These are phyloP conservation scores for Aspergillus carlsbadensis DNA, from an alignment of 495 filamentous ascomycete genomes.

Conservation along the genomic window DNA sequence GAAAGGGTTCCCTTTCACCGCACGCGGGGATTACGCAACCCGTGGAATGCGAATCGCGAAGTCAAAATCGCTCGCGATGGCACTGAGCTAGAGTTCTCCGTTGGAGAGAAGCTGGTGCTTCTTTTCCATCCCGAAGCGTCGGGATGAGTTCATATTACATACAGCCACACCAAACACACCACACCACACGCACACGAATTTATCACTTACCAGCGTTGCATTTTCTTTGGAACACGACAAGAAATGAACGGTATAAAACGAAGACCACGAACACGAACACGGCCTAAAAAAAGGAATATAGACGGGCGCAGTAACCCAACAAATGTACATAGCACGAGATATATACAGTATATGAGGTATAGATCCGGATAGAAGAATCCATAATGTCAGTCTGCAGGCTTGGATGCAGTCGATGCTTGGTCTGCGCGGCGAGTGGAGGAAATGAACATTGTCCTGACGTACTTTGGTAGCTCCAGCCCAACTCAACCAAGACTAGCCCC, in stretches of 20 bases:
- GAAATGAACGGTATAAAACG: background rate
- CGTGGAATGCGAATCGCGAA: slow-evolving; percentile 94
- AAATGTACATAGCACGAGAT: slow-evolving; percentile 2
- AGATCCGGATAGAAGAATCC: background rate
- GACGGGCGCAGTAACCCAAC: background rate
- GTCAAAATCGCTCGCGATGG: slow-evolving; percentile 97
- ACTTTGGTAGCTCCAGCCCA: background rate
- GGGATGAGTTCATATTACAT: background rate
- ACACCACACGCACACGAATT: background rate
- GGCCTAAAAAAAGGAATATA: slow-evolving; percentile 1
- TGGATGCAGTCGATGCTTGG: background rate
- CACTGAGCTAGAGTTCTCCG: slow-evolving; percentile 84
- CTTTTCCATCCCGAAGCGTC: slow-evolving; percentile 62
- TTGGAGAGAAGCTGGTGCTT: slow-evolving; percentile 73
- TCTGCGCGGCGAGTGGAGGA: background rate
- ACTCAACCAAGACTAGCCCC: slow-evolving; percentile 12
- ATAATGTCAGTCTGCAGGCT: background rate
- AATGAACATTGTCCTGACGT: background rate
- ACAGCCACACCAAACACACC: background rate
- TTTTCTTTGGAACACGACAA: background rate
- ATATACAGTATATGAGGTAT: slow-evolving; percentile 11
- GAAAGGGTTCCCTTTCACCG: slow-evolving; percentile 86
- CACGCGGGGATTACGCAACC: slow-evolving; percentile 86
- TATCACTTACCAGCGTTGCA: background rate
- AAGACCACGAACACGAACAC: slow-evolving; percentile 3